Evolutionary conservation across 305 asterid species (phyloP).

Genomic region (Fraxinus sp.): DNA sequence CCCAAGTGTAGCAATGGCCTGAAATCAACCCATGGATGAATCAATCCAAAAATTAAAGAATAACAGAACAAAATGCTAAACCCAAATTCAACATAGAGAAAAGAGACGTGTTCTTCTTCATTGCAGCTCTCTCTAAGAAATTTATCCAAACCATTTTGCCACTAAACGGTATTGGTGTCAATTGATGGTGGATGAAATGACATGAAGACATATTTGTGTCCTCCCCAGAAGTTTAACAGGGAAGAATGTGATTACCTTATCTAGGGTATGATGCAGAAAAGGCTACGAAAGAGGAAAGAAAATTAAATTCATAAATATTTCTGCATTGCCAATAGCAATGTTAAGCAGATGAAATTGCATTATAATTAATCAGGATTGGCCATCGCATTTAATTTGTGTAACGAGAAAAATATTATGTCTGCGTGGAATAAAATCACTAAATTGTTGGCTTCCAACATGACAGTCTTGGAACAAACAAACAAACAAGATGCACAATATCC

Average conservation of each 20-base stretch:
- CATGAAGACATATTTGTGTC: background rate
- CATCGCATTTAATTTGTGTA: background rate
- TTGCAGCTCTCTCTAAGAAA: background rate
- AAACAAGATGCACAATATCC: background rate
- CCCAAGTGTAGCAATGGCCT: slow-evolving; percentile 87
- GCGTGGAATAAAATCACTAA: background rate
- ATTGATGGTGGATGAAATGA: background rate
- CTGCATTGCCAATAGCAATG: slow-evolving; percentile 3
- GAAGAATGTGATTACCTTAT: background rate
- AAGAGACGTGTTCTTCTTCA: background rate
- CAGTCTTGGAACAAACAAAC: slow-evolving; percentile 2
- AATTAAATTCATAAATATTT: background rate
- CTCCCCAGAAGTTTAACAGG: background rate
- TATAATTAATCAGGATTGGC: background rate
- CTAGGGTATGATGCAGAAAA: background rate
- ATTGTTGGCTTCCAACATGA: background rate
- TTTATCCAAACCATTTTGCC: background rate
- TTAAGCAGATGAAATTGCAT: background rate
- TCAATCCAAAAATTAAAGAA: slow-evolving; percentile 10
- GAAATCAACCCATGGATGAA: slow-evolving; percentile 36
- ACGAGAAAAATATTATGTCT: background rate
- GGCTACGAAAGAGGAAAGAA: background rate
- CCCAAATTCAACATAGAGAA: slow-evolving; percentile 1
- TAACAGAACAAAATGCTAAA: slow-evolving; percentile 3
- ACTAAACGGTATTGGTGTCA: background rate